Evolutionary conservation across 768 basidiomycete species (phyloP).

Genomic region (Rhodocollybia butyracea): DNA sequence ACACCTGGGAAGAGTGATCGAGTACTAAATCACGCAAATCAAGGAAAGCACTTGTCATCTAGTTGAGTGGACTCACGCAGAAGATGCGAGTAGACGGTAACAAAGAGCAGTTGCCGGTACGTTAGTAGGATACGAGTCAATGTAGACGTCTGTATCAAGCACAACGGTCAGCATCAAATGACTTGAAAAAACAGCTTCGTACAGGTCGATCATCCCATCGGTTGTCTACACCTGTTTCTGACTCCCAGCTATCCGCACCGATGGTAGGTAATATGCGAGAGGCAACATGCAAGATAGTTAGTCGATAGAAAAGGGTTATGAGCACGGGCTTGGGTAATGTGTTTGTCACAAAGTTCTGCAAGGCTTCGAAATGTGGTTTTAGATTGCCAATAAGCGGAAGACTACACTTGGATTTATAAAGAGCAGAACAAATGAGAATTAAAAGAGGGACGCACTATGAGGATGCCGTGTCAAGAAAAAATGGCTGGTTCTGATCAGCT

Average conservation of each 20-base stretch:
- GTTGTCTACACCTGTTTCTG: conserved; percentile 56
- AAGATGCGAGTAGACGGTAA: conserved; percentile 85
- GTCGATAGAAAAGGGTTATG: conserved; percentile 73
- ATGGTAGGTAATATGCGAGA: conserved; percentile 83
- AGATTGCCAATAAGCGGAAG: conserved; percentile 77
- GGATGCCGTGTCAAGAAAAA: conserved; percentile 62
- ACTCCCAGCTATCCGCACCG: conserved; percentile 77
- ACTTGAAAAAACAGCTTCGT: conserved; percentile 18
- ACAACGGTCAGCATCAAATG: conserved; percentile 9
- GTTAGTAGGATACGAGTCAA: conserved; percentile 73
- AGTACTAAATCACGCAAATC: too few species aligned
- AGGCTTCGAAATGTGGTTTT: conserved; percentile 74
- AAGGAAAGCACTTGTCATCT: conserved; percentile 3
- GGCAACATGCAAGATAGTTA: conserved; percentile 78
- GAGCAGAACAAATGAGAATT: conserved; percentile 1
- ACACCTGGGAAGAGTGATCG: conserved; percentile 87
- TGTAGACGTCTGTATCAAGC: conserved; percentile 62
- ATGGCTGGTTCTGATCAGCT: conserved; percentile 63
- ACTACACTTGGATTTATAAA: conserved; percentile 30
- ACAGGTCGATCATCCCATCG: conserved; percentile 78
- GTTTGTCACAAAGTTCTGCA: conserved; percentile 79
- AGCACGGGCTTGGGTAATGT: conserved; percentile 85
- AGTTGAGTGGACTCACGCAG: conserved; percentile 51
- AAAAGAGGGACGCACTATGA: conserved; percentile 58
- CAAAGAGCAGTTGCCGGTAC: conserved; percentile 81